Conservation (phyloP, 257 asterid species). For the Gentiana dahurica region DNA sequence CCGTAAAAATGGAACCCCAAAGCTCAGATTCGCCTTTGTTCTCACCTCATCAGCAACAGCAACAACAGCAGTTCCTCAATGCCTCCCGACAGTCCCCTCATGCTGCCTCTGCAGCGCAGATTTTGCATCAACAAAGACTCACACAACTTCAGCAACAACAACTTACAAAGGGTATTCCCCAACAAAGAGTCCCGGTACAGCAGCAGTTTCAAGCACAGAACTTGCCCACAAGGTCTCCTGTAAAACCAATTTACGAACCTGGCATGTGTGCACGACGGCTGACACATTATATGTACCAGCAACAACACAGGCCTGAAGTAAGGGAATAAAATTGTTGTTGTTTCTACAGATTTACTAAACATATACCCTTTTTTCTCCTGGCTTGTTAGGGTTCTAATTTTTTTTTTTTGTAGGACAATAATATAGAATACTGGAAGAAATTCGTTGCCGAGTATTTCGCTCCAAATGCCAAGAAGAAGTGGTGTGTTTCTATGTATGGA, state of each 20-base stretch:
- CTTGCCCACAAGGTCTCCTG: conserved; percentile 49
- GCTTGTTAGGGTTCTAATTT: not conserved
- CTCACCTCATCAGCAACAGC: conserved; percentile 60
- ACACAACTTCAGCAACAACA: conserved; percentile 76
- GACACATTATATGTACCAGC: conserved; percentile 95
- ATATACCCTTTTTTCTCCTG: not conserved
- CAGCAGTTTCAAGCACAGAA: conserved; percentile 61
- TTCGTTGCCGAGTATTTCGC: conserved; percentile 84
- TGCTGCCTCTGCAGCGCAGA: conserved; percentile 72
- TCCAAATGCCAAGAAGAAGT: conserved; percentile 90
- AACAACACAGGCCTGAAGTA: conserved; percentile 93
- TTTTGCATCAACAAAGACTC: conserved; percentile 65
- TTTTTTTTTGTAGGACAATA: conserved; percentile 62
- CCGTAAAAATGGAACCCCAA: conserved; percentile 72
- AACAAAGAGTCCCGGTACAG: conserved; percentile 59
- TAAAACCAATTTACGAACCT: conserved; percentile 79
- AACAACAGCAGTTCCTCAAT: conserved; percentile 28
- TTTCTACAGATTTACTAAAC: not conserved
- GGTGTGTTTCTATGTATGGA: conserved; percentile 99
- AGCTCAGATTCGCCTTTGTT: conserved; percentile 63
- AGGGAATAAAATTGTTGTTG: conserved; percentile 8
- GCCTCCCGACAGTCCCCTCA: conserved; percentile 33
- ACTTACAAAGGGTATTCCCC: conserved; percentile 64
- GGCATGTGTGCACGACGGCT: conserved; percentile 96
- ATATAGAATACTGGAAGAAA: conserved; percentile 83